Percentiles rank a stretch among this genome's conserved stretches.
Conservation (phyloP, 805 yeast species). For the Peterozyma toletana region DNA sequence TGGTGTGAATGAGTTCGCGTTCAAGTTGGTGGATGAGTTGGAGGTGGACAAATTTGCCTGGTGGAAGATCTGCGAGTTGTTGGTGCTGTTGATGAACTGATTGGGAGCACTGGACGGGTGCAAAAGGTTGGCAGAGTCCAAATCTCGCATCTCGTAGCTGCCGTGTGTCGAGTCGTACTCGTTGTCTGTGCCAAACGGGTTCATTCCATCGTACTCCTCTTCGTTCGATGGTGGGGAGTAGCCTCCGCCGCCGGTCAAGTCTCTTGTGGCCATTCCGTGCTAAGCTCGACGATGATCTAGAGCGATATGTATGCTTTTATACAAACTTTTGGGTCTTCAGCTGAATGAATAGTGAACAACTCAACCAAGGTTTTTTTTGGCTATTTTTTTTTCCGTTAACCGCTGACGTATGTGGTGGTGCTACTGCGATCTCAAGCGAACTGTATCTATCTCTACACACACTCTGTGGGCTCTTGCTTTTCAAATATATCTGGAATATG, state of each 20-base stretch:
- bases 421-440: background rate
- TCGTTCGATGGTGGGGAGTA: background rate
- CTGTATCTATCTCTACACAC: background rate
- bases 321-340: background rate
- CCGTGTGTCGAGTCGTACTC: background rate
- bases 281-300: background rate
- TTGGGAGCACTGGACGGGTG: background rate
- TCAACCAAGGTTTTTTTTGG: background rate
- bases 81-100: background rate
- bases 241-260: background rate
- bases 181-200: background rate
- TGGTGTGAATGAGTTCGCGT: conserved; percentile 25
- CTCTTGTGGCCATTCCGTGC: background rate
- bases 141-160: background rate
- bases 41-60: background rate
- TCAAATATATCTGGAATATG: background rate
- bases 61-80: background rate
- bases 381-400: background rate
- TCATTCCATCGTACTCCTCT: background rate
- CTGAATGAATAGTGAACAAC: background rate
- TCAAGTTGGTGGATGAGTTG: background rate
- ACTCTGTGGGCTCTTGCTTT: background rate
- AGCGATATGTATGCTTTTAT: background rate
- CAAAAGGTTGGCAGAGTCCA: background rate
- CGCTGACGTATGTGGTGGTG: background rate